These are phyloP conservation scores for Kodamaea neixiangensis DNA, from an alignment of 805 yeast genomes.

Conservation along the genomic window DNA sequence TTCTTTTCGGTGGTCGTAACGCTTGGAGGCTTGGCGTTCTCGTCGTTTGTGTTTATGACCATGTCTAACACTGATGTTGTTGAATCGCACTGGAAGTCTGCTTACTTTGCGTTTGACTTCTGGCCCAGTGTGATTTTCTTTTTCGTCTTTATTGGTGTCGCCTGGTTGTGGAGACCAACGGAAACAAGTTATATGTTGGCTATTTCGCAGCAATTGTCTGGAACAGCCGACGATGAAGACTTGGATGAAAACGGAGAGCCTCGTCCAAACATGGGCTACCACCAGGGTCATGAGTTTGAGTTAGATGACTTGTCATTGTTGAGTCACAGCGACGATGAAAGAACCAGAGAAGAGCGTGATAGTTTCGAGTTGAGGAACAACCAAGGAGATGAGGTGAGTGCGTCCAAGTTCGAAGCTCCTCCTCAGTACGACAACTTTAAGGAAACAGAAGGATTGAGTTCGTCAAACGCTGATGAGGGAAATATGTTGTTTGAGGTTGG, in stretches of 20 bases:
- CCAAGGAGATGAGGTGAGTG: conserved; percentile 8
- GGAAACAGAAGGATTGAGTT: conserved; percentile 8
- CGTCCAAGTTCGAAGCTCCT: conserved; percentile 23
- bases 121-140: conserved; percentile 93
- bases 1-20: conserved; percentile 70
- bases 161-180: conserved; percentile 97
- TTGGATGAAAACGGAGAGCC: conserved; percentile 57
- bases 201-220: conserved; percentile 85
- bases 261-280: conserved; percentile 24
- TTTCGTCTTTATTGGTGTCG: conserved; percentile 76
- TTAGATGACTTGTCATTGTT: conserved; percentile 57
- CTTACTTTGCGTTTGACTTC: conserved; percentile 86
- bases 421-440: conserved; percentile 32
- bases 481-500: conserved; percentile 45
- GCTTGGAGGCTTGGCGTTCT: conserved; percentile 67
- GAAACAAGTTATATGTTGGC: conserved; percentile 94
- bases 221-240: conserved; percentile 46
- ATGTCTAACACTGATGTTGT: conserved; percentile 75
- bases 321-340: conserved; percentile 48
- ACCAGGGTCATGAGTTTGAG: conserved; percentile 52
- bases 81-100: conserved; percentile 88
- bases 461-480: conserved; percentile 15
- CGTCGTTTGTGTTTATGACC: conserved; percentile 69
- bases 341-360: conserved; percentile 25
- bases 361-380: conserved; percentile 40